Conservation (phyloP, 306 rosid genomes). For the Vachellia collinsii region DNA sequence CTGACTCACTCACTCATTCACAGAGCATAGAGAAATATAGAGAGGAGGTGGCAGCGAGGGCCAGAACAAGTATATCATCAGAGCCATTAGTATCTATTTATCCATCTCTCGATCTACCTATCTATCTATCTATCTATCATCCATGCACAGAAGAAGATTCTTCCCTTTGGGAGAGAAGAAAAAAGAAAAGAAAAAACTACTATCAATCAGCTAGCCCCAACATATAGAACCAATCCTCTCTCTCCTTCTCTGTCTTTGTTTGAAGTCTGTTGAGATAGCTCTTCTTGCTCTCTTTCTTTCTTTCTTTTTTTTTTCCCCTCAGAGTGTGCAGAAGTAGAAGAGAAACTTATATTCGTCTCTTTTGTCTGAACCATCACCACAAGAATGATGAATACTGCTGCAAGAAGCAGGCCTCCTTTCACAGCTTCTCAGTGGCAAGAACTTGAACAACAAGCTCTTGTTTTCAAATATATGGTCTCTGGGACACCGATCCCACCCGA, state of each 20-base stretch:
- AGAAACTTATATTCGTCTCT: background rate
- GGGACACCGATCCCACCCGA: constrained; percentile 90
- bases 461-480: constrained; percentile 89
- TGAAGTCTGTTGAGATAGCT: constrained; percentile 17
- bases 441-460: constrained; percentile 94
- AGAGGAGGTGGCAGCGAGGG: constrained; percentile 18
- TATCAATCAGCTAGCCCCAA: constrained; percentile 27
- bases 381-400: constrained; percentile 53
- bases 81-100: constrained; percentile 44
- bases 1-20: constrained; percentile 58
- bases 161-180: constrained; percentile 30
- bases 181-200: constrained; percentile 11
- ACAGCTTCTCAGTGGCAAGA: constrained; percentile 96
- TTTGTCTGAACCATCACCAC: constrained; percentile 5
- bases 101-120: background rate
- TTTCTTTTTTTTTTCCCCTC: background rate
- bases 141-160: constrained; percentile 63
- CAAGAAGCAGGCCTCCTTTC: constrained; percentile 74
- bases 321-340: background rate
- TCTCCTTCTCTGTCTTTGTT: constrained; percentile 30
- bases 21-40: constrained; percentile 38
- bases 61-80: constrained; percentile 51
- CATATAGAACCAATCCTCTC: constrained; percentile 30
- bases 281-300: background rate
- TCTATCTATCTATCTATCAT: constrained; percentile 7